phyloP scores from a whole-genome alignment of 176 grass and related monocot genomes.

The Lolium rigidum region DNA sequence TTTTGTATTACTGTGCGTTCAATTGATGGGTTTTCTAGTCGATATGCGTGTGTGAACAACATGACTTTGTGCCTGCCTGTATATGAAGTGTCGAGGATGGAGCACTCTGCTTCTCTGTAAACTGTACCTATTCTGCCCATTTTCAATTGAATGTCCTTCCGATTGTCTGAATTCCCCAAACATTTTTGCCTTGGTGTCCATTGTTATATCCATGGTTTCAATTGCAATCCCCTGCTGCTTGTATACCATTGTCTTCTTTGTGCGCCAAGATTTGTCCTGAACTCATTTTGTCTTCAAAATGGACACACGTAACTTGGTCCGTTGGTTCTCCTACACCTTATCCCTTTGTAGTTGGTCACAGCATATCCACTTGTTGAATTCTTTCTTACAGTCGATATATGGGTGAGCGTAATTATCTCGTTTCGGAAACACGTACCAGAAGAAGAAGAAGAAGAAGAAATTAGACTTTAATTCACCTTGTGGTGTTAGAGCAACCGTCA shows the following conservation, averaged over 20 bases:
- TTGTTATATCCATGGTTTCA: neutral
- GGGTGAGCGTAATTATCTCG: neutral
- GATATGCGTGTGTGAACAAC: too few relatives aligned
- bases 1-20: neutral
- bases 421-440: neutral
- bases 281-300: constrained; percentile 14
- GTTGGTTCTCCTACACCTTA: constrained; percentile 33
- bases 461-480: constrained; percentile 5
- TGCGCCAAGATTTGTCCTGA: neutral
- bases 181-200: neutral
- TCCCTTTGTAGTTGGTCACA: constrained; percentile 30
- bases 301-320: constrained; percentile 14
- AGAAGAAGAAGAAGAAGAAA: neutral
- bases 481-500: neutral
- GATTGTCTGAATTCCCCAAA: neutral
- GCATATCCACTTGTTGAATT: constrained; percentile 7
- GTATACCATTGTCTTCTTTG: neutral
- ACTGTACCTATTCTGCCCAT: neutral
- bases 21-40: neutral
- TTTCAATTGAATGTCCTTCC: neutral
- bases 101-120: neutral
- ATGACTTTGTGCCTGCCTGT: neutral
- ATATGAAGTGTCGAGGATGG: constrained; percentile 11
- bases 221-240: neutral
- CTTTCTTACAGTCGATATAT: neutral